Percentiles rank a stretch among this genome's conserved stretches.
Conservation (phyloP, 371 early-diverging fungal genomes). For the Polyrhizophydium stewartii region DNA sequence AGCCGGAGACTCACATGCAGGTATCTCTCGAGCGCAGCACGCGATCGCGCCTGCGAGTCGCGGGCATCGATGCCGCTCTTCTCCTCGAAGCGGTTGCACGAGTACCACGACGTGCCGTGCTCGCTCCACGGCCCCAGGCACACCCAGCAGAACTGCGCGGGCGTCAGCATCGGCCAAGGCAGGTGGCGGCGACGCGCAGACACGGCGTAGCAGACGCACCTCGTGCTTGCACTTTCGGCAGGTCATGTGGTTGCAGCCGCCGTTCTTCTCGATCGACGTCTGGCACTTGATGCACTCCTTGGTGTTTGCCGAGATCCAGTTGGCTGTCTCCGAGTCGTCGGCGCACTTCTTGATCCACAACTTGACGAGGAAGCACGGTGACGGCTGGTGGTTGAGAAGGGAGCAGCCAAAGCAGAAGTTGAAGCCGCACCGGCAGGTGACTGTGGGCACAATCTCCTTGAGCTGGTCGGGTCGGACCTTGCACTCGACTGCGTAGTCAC, state of each 20-base stretch:
- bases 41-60: slow-evolving; percentile 78
- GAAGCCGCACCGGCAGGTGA: slow-evolving; percentile 75
- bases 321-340: slow-evolving; percentile 96
- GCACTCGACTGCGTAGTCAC: slow-evolving; percentile 91
- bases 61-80: slow-evolving; percentile 73
- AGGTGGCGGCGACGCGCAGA: not conserved
- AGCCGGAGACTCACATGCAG: slow-evolving; percentile 68
- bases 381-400: slow-evolving; percentile 87
- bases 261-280: slow-evolving; percentile 96
- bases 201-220: slow-evolving; percentile 7
- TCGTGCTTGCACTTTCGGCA: slow-evolving; percentile 48
- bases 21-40: slow-evolving; percentile 87
- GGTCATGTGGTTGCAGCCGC: slow-evolving; percentile 59
- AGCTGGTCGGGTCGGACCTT: slow-evolving; percentile 61
- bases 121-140: slow-evolving; percentile 85
- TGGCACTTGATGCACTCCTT: slow-evolving; percentile 94
- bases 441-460: slow-evolving; percentile 75
- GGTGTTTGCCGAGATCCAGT: slow-evolving; percentile 95
- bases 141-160: slow-evolving; percentile 41
- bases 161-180: too few relatives aligned
- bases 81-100: slow-evolving; percentile 93
- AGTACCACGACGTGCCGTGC: slow-evolving; percentile 92
- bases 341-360: slow-evolving; percentile 92
- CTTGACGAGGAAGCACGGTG: slow-evolving; percentile 79
- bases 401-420: slow-evolving; percentile 93